Conservation (phyloP, 2,329 filamentous ascomycete genomes). For the Cladorrhinum sp. region DNA sequence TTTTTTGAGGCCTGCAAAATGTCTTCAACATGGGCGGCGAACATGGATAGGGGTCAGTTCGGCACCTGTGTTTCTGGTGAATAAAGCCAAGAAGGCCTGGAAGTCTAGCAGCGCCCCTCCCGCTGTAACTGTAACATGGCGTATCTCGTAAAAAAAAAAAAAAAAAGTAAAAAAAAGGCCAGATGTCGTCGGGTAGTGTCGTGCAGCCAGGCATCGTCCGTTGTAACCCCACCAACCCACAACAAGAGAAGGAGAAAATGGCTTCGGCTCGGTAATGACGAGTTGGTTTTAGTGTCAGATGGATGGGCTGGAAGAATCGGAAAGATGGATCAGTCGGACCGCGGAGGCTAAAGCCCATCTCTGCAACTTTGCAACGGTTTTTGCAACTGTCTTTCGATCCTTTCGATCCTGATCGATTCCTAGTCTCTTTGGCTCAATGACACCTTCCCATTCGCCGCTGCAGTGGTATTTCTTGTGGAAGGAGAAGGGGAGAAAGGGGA, state of each 20-base stretch:
- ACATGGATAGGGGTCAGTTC: too few relatives aligned
- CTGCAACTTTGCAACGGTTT: neutral
- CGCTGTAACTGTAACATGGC: neutral
- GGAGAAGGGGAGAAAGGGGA: neutral
- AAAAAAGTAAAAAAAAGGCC: too few relatives aligned
- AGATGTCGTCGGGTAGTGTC: neutral
- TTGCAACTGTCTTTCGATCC: neutral
- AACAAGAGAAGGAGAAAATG: too few relatives aligned
- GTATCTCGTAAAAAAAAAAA: neutral
- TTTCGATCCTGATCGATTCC: neutral
- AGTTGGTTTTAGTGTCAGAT: neutral
- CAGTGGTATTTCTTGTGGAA: neutral
- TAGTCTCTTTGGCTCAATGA: neutral
- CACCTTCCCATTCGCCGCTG: neutral
- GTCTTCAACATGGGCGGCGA: neutral
- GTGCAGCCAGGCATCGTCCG: neutral
- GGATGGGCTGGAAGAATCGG: neutral
- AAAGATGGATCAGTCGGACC: neutral
- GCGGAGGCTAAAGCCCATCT: neutral
- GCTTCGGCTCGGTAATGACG: too few relatives aligned
- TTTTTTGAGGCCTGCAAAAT: neutral
- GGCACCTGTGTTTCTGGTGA: neutral
- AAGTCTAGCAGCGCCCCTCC: neutral
- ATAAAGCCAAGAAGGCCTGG: neutral
- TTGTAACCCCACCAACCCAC: too few relatives aligned